phyloP scores from a whole-genome alignment of 148 eudicot genomes.

The Simmondsia chinensis region DNA sequence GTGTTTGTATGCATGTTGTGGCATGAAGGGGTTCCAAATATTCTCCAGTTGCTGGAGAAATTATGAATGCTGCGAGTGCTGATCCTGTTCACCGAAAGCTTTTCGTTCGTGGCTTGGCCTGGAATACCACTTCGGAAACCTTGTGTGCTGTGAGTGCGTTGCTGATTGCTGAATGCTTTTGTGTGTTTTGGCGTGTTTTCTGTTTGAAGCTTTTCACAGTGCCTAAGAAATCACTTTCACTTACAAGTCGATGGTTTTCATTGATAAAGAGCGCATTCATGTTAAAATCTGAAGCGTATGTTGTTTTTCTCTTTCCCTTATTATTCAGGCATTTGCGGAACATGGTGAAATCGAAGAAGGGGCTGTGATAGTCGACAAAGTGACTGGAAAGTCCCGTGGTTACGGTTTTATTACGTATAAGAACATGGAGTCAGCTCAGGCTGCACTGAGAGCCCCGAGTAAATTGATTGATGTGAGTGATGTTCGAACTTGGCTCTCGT shows the following conservation, averaged over 20 bases:
- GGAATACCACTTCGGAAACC: slow-evolving; percentile 67
- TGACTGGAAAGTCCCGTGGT: slow-evolving; percentile 60
- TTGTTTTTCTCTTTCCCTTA: not conserved
- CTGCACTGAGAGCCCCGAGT: slow-evolving; percentile 41
- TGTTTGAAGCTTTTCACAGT: too few relatives aligned
- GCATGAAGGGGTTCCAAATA: slow-evolving; percentile 61
- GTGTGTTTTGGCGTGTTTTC: slow-evolving; percentile 4
- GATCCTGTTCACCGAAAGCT: slow-evolving; percentile 82
- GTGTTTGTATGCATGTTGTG: slow-evolving; percentile 77
- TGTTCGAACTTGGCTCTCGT: too few relatives aligned
- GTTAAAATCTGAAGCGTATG: too few relatives aligned
- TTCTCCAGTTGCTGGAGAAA: slow-evolving; percentile 69
- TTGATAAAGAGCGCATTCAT: too few relatives aligned
- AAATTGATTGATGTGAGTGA: slow-evolving; percentile 63
- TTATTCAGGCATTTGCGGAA: slow-evolving; percentile 40
- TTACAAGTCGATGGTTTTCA: too few relatives aligned
- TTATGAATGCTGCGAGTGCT: slow-evolving; percentile 54
- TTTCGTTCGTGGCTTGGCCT: slow-evolving; percentile 79
- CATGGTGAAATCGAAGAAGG: slow-evolving; percentile 79
- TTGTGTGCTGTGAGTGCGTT: slow-evolving; percentile 80
- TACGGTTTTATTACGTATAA: slow-evolving; percentile 64
- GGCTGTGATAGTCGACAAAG: slow-evolving; percentile 57
- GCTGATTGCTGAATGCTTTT: slow-evolving; percentile 31
- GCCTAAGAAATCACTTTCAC: too few relatives aligned
- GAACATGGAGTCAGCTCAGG: slow-evolving; percentile 48